These are phyloP conservation scores for Rhizopogon roseolus DNA, from an alignment of 768 basidiomycete genomes.

Conservation along the genomic window DNA sequence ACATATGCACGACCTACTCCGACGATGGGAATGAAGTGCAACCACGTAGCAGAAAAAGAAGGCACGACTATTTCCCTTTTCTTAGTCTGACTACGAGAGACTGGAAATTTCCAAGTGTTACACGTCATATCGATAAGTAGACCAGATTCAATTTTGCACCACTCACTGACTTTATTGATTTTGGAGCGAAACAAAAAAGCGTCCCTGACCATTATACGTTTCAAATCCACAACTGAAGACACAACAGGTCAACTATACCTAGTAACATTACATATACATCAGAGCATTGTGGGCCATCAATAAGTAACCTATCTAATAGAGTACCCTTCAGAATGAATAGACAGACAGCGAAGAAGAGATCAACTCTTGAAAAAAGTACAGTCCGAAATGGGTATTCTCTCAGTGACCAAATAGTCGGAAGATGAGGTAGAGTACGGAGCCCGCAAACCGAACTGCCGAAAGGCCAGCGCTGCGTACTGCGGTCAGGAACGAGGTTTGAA, in stretches of 20 bases:
- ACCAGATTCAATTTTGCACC: no score
- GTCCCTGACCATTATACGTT: no score
- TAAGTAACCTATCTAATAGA: background rate
- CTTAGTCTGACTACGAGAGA: no score
- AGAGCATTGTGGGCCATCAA: background rate
- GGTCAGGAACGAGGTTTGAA: background rate
- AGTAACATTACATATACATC: background rate
- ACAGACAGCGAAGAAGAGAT: background rate
- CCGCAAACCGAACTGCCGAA: constrained; percentile 75
- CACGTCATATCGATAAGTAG: no score
- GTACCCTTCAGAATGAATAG: background rate
- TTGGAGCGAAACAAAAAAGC: no score
- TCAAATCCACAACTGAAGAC: background rate
- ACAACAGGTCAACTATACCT: background rate
- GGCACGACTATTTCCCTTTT: no score
- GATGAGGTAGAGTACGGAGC: constrained; percentile 74
- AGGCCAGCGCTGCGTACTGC: constrained; percentile 56
- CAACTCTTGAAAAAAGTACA: background rate
- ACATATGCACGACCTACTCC: no score
- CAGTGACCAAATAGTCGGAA: constrained; percentile 58
- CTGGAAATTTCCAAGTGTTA: no score
- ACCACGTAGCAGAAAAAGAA: no score
- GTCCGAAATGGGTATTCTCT: background rate
- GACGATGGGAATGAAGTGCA: no score
- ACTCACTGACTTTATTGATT: no score